phyloP scores from a whole-genome alignment of 768 basidiomycete genomes.

The Polyporus arcularius region DNA sequence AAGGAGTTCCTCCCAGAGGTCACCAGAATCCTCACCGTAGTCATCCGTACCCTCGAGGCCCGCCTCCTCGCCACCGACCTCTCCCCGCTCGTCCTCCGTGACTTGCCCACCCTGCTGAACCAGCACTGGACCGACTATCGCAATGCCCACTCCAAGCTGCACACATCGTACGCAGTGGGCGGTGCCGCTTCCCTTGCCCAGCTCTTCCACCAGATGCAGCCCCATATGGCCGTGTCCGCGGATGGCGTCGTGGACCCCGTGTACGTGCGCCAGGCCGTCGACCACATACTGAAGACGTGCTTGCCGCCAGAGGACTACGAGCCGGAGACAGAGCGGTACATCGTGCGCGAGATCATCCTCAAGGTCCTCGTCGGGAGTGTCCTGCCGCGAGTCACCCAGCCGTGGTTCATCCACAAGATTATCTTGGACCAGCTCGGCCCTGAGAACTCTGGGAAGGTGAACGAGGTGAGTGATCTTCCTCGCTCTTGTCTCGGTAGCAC shows the following conservation, averaged over 20 bases:
- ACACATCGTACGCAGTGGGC: slow-evolving; percentile 70
- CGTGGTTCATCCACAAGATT: slow-evolving; percentile 85
- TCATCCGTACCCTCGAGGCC: slow-evolving; percentile 61
- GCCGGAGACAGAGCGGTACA: slow-evolving; percentile 76
- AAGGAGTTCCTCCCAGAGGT: slow-evolving; percentile 79
- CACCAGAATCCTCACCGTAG: slow-evolving; percentile 53
- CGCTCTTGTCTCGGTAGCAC: not conserved
- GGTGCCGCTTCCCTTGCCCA: slow-evolving; percentile 61
- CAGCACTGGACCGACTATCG: slow-evolving; percentile 84
- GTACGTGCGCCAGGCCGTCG: slow-evolving; percentile 79
- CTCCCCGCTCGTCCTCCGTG: slow-evolving; percentile 57
- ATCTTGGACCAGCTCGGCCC: slow-evolving; percentile 68
- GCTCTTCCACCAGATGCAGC: slow-evolving; percentile 81
- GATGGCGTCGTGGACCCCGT: slow-evolving; percentile 70
- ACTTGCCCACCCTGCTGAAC: slow-evolving; percentile 64
- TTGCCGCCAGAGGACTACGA: slow-evolving; percentile 80
- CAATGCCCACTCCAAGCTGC: slow-evolving; percentile 58
- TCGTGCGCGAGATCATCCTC: slow-evolving; percentile 82
- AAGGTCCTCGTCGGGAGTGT: slow-evolving; percentile 72
- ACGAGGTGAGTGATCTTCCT: slow-evolving; percentile 22
- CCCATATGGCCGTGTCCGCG: slow-evolving; percentile 75
- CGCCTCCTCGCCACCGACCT: slow-evolving; percentile 59
- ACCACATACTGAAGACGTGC: slow-evolving; percentile 70
- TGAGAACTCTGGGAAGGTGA: slow-evolving; percentile 26
- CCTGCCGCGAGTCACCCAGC: slow-evolving; percentile 72